A percentile compares a stretch with the other conserved stretches of the same genome.
phyloP scores from a whole-genome alignment of 495 filamentous ascomycete genomes.

The Lasiosphaeria miniovina region DNA sequence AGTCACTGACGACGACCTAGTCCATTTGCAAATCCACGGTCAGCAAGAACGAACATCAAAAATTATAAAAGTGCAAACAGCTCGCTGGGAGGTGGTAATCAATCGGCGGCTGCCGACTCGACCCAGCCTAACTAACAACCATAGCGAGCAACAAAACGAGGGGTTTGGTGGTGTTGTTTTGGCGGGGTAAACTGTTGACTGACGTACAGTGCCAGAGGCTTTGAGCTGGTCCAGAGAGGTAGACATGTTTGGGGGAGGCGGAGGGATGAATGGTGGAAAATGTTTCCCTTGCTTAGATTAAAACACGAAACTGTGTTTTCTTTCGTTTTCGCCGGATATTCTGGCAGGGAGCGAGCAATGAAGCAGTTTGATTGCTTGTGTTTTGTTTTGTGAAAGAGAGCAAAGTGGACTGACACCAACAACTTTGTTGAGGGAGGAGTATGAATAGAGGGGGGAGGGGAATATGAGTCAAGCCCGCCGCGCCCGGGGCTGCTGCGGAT shows the following conservation, averaged over 20 bases:
- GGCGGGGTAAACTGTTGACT: constrained; percentile 35
- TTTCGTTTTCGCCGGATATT: constrained; percentile 5
- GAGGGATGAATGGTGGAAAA: constrained; percentile 8
- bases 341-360: constrained; percentile 1
- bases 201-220: constrained; percentile 86
- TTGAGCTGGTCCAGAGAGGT: constrained; percentile 94
- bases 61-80: not conserved
- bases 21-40: constrained; percentile 16
- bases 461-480: too few species aligned
- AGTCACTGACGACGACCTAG: constrained; percentile 92
- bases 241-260: constrained; percentile 57
- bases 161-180: constrained; percentile 19
- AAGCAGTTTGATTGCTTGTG: too few species aligned
- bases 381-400: not conserved
- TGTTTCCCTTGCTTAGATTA: constrained; percentile 2
- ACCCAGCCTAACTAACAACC: not conserved
- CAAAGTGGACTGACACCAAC: not conserved
- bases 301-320: constrained; percentile 2
- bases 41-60: constrained; percentile 19
- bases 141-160: constrained; percentile 19
- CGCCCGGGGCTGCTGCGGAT: not conserved
- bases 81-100: not conserved
- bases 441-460: too few species aligned
- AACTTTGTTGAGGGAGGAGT: not conserved
- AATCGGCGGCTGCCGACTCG: constrained; percentile 1